A percentile compares a stretch with the other conserved stretches of the same genome.
phyloP scores from a whole-genome alignment of 2,329 filamentous ascomycete genomes.

The Cordyceps cateniannulata region DNA sequence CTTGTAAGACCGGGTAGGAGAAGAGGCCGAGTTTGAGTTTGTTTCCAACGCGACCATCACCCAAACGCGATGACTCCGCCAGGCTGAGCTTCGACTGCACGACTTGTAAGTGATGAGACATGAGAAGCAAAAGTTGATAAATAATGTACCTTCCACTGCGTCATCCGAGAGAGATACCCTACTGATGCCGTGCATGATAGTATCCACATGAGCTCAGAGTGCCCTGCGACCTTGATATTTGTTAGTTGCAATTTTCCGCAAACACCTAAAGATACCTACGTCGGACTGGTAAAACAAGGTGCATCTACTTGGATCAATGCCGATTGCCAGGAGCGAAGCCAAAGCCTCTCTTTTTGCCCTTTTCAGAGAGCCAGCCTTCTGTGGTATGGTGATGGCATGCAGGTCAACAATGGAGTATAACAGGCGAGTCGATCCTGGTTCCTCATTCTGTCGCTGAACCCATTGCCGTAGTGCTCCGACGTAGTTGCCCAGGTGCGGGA shows the following conservation, averaged over 20 bases:
- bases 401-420: slow-evolving; percentile 88
- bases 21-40: slow-evolving; percentile 80
- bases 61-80: slow-evolving; percentile 47
- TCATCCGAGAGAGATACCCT: slow-evolving; percentile 96
- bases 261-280: slow-evolving; percentile 37
- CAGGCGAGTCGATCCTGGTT: slow-evolving; percentile 51
- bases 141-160: slow-evolving; percentile 84
- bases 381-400: slow-evolving; percentile 80
- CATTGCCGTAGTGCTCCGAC: slow-evolving; percentile 83
- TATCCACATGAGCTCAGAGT: slow-evolving; percentile 95
- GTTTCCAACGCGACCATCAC: slow-evolving; percentile 53
- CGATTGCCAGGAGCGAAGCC: slow-evolving; percentile 76
- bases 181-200: slow-evolving; percentile 85
- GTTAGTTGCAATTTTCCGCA: background rate
- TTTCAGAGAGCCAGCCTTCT: slow-evolving; percentile 55
- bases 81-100: slow-evolving; percentile 66
- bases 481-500: slow-evolving; percentile 94
- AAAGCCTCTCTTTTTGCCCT: slow-evolving; percentile 66
- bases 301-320: slow-evolving; percentile 69
- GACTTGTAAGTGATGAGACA: background rate
- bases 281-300: slow-evolving; percentile 78
- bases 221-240: slow-evolving; percentile 52
- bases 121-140: background rate
- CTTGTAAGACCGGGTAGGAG: slow-evolving; percentile 92
- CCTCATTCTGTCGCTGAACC: slow-evolving; percentile 66